These are phyloP conservation scores for Peronospora tabacina DNA, from an alignment of 352 stramenopile genomes.

Conservation along the genomic window DNA sequence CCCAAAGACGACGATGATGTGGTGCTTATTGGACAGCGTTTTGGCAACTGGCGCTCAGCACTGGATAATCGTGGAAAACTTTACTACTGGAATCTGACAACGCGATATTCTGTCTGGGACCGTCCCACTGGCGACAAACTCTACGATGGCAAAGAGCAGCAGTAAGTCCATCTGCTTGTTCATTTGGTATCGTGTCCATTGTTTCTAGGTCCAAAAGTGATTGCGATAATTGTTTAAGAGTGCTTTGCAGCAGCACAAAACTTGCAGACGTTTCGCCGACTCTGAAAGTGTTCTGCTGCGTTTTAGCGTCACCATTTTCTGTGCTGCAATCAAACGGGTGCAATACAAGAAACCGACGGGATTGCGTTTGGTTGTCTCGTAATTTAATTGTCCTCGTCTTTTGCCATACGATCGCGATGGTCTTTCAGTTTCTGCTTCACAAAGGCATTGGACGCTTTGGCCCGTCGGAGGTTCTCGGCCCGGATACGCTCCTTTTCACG, in stretches of 20 bases:
- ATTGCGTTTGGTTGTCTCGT: neutral
- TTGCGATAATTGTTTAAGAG: neutral
- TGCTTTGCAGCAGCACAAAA: neutral
- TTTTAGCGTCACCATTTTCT: slow-evolving; percentile 13
- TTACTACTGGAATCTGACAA: slow-evolving; percentile 86
- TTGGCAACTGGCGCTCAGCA: slow-evolving; percentile 79
- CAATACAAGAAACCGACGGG: slow-evolving; percentile 4
- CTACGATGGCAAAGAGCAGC: slow-evolving; percentile 40
- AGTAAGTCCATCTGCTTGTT: slow-evolving; percentile 10
- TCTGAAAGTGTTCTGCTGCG: slow-evolving; percentile 4
- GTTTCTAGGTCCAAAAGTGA: neutral
- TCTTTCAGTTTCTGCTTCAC: slow-evolving; percentile 77
- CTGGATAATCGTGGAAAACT: slow-evolving; percentile 81
- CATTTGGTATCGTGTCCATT: slow-evolving; percentile 1
- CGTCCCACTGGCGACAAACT: slow-evolving; percentile 53
- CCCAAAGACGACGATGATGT: slow-evolving; percentile 45
- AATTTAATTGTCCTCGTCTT: neutral
- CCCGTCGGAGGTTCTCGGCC: slow-evolving; percentile 53
- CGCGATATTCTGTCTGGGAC: slow-evolving; percentile 76
- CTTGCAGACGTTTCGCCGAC: no score
- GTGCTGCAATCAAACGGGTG: slow-evolving; percentile 15
- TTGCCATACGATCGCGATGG: slow-evolving; percentile 40
- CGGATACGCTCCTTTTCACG: slow-evolving; percentile 58
- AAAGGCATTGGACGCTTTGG: slow-evolving; percentile 57
- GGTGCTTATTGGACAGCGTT: slow-evolving; percentile 72